Base-by-base conservation (phyloP, 2,329 filamentous ascomycete species). In the Xylariaceae sp. region DNA sequence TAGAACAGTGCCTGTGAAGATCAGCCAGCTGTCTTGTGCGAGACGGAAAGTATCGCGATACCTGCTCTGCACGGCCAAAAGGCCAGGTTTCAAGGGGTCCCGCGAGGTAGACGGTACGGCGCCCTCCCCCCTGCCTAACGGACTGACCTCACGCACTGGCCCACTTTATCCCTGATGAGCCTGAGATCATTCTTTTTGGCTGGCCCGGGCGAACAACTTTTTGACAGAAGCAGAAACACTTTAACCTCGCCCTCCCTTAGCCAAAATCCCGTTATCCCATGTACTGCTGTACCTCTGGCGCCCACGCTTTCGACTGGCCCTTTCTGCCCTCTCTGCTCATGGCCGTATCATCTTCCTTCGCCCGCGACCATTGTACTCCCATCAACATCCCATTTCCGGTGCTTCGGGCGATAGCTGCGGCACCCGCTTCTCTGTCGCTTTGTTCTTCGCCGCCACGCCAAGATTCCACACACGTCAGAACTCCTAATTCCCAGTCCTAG, bases 401-500 rank as follows among this genome's bases (percentile, higher is more conserved):
- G 45, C 51, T 48, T 67, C 64, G 60, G 52, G 58, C 49, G 59
- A 55, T 59, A 17, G 58, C 61, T 58, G 58, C 64, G 55, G 50
- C 63, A 49, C 39, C 51, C 49, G 42, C 57, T 57, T 42, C n/a
- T 55, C 52, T 23, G 51, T 56, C 59, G 62, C 62, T 65, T 63
- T 67, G 60, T 67, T 55, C 55, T 61, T 61, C 55, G 54, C 50
- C 55, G 23, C 49, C 49, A 51, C 49, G 49, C 49, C 17, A 39
- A 62, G 63, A 67, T 66, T 68, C 67, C 63, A 64, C 71, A 72
- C 71, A 71, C 69, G 68, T 71, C 69, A 70, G 67, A 70, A 66
- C 67, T 67, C 66, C 66, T 57, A 59, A 64, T 67, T 70, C 65
- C 66, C 70, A 51, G 34, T 35, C 23, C 34, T 51, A 51, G 71